A percentile compares a stretch with the other conserved stretches of the same genome.
phyloP scores from a whole-genome alignment of 169 alveolate genomes.

The Plasmodium adleri region DNA sequence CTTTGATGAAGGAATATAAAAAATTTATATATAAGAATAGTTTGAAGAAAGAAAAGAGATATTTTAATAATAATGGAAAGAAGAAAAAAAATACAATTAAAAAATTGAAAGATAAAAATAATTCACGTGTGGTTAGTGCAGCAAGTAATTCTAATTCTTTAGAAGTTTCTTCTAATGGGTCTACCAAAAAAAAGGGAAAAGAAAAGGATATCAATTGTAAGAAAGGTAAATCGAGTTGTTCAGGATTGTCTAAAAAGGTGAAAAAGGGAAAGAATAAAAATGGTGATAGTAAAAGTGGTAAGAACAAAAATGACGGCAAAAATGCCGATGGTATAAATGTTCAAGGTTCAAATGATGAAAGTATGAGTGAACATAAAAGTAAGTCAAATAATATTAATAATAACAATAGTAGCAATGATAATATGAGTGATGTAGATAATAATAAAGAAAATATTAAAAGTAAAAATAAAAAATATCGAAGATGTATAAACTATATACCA shows the following conservation, averaged over 20 bases:
- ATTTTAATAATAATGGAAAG: slow-evolving; percentile 8
- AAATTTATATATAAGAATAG: slow-evolving; percentile 67
- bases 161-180: slow-evolving; percentile 7
- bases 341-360: slow-evolving; percentile 2
- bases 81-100: background rate
- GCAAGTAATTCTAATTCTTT: background rate
- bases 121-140: slow-evolving; percentile 3
- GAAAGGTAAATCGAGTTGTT: background rate
- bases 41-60: slow-evolving; percentile 35
- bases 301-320: background rate
- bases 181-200: slow-evolving; percentile 3
- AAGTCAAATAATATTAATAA: background rate
- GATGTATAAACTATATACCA: slow-evolving; percentile 30
- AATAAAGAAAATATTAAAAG: slow-evolving; percentile 21
- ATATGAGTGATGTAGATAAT: slow-evolving; percentile 68
- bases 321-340: slow-evolving; percentile 7
- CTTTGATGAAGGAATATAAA: slow-evolving; percentile 65
- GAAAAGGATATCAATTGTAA: background rate
- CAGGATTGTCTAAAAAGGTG: background rate
- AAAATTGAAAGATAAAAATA: background rate
- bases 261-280: slow-evolving; percentile 1
- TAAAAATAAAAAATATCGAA: slow-evolving; percentile 39
- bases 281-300: background rate
- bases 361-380: slow-evolving; percentile 6
- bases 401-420: slow-evolving; percentile 20